Conservation (phyloP, 129 eudicot species). For the Heracleum sosnowskyi region DNA sequence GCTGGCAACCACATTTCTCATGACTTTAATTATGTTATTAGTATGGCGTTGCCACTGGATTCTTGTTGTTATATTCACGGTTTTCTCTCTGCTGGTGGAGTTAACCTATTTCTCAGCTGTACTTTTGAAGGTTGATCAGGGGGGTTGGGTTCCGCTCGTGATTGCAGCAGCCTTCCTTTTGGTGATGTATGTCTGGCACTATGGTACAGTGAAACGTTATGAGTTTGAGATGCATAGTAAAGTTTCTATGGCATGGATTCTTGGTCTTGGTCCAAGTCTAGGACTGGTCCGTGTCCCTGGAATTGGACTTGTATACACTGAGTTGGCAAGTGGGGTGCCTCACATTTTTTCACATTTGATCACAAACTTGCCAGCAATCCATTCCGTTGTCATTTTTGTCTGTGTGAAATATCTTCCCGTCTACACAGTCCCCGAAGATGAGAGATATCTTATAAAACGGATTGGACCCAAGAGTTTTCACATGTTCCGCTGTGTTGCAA, state of each 20-base stretch:
- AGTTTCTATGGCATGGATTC: slow-evolving; percentile 90
- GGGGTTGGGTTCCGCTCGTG: slow-evolving; percentile 98
- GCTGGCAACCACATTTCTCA: slow-evolving; percentile 83
- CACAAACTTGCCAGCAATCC: slow-evolving; percentile 90
- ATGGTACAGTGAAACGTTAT: slow-evolving; percentile 72
- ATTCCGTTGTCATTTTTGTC: slow-evolving; percentile 74
- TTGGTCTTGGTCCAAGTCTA: slow-evolving; percentile 89
- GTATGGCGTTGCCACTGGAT: slow-evolving; percentile 98
- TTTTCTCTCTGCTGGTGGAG: slow-evolving; percentile 60
- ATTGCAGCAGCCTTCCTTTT: slow-evolving; percentile 73
- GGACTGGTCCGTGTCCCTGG: slow-evolving; percentile 98
- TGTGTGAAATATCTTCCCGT: slow-evolving; percentile 93
- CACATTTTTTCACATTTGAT: slow-evolving; percentile 87
- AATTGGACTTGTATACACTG: slow-evolving; percentile 92
- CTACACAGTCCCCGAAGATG: slow-evolving; percentile 77
- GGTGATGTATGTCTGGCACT: slow-evolving; percentile 96
- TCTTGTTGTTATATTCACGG: slow-evolving; percentile 60
- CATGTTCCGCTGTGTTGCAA: slow-evolving; percentile 93
- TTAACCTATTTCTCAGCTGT: slow-evolving; percentile 87
- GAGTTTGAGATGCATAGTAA: slow-evolving; percentile 92
- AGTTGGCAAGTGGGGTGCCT: slow-evolving; percentile 93
- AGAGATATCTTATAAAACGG: slow-evolving; percentile 73
- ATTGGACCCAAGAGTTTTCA: slow-evolving; percentile 88
- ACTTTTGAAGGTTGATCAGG: slow-evolving; percentile 72
- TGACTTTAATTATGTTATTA: slow-evolving; percentile 65